Base-by-base conservation (phyloP, 129 eudicot genomes). In the Helichrysum umbraculigerum region DNA sequence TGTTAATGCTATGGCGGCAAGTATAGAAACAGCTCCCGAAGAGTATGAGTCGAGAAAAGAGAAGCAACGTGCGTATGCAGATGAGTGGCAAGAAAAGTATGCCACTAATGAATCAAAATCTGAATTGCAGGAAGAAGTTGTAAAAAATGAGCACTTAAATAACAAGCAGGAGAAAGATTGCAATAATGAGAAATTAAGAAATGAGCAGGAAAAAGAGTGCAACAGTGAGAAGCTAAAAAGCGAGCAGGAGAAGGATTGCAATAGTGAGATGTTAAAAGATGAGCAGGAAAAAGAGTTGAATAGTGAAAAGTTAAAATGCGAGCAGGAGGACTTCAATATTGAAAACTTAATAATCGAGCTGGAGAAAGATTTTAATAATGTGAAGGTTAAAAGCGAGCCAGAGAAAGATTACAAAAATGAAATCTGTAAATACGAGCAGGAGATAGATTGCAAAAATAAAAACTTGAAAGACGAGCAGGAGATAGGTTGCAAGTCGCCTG, bases 51-150 rank as follows among this genome's bases (percentile, higher is more conserved):
- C 79, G 59, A 85, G 81, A 74, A 84, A 74, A 86, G 96, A 87
- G 73, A 91, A 87, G 85, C 96, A 83, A 79, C 92, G 87, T 33
- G 92, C 88, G 67, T 95, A 95, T 68, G 91, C 82, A 68, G 83
- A 84, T 71, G 94, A 88, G 60, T 85, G 87, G 66, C 86, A 89
- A 22, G 92, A 87, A 71, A 95, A 87, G 70, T 83, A 73, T 78
- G 80, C 92, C 22, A 81, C 68, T 74, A 66, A 84, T 44, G 88
- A 83, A 39, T 28, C 88, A 22, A 75, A 72, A 17, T 64, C 91
- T 80, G 89, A 83, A 79, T 66, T 61, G 61, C 81, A 72, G 72
- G 22, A 75, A n/a, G 37, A 77, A 64, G 44, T 42, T 68, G 70
- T 72, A 25, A 73, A 82, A 21, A 52, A 34, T 54, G 77, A 77